A percentile compares a stretch with the other conserved stretches of the same genome.
These are phyloP conservation scores for Talaromyces sp. DNA, from an alignment of 2,329 filamentous ascomycete species.

Conservation along the genomic window DNA sequence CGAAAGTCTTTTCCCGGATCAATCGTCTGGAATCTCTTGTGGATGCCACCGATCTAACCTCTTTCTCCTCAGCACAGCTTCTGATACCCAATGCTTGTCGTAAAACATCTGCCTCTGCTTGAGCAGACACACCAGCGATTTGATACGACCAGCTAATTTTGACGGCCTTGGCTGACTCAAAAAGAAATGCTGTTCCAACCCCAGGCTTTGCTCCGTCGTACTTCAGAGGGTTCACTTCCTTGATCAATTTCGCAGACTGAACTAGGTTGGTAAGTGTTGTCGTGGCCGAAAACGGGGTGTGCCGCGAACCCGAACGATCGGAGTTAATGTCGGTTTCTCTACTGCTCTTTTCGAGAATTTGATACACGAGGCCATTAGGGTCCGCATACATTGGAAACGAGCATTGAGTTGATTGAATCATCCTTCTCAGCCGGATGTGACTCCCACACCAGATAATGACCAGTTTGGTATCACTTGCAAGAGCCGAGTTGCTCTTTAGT, in stretches of 20 bases:
- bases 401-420: constrained; percentile 61
- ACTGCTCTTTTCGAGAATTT: constrained; percentile 64
- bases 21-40: background rate
- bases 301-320: background rate
- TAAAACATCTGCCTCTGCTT: constrained; percentile 59
- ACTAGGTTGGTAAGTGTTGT: constrained; percentile 38
- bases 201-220: constrained; percentile 62
- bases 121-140: constrained; percentile 76
- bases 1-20: background rate
- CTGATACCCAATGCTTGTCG: constrained; percentile 5
- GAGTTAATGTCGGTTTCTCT: constrained; percentile 56
- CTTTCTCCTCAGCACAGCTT: background rate
- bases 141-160: constrained; percentile 74
- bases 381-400: constrained; percentile 76
- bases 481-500: constrained; percentile 26
- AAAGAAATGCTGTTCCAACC: constrained; percentile 76
- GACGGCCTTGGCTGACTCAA: constrained; percentile 60
- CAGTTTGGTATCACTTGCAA: constrained; percentile 59
- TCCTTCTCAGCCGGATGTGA: constrained; percentile 64
- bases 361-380: constrained; percentile 64
- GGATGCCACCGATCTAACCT: background rate
- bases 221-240: constrained; percentile 57
- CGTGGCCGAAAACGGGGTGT: constrained; percentile 30
- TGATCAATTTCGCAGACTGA: constrained; percentile 60
- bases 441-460: constrained; percentile 70